These are phyloP conservation scores for Vinca major DNA, from an alignment of 305 asterid species.

Conservation along the genomic window DNA sequence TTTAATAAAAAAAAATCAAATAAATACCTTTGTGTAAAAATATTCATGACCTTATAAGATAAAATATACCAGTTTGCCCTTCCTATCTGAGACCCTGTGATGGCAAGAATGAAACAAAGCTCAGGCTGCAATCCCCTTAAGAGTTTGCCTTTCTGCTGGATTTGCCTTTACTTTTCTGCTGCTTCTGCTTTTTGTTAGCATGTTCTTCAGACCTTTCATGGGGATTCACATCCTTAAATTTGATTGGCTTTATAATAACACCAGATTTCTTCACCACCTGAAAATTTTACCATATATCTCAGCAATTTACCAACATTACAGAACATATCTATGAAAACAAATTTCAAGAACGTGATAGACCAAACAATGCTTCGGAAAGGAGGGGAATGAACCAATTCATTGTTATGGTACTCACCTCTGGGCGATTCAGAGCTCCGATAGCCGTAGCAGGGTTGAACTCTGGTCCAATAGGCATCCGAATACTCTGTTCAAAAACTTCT, in stretches of 20 bases:
- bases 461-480: conserved; percentile 92
- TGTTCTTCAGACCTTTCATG: conserved; percentile 30
- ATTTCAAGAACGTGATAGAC: not conserved
- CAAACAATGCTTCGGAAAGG: conserved; percentile 6
- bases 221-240: too few relatives aligned
- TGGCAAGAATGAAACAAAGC: too few relatives aligned
- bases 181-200: conserved; percentile 12
- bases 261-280: conserved; percentile 88
- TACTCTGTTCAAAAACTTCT: conserved; percentile 72
- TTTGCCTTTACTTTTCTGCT: conserved; percentile 31
- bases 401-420: conserved; percentile 43
- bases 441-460: conserved; percentile 72
- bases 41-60: too few relatives aligned
- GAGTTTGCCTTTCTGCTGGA: conserved; percentile 24
- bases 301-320: not conserved
- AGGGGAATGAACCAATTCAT: not conserved
- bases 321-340: not conserved
- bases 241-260: conserved; percentile 60
- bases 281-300: not conserved
- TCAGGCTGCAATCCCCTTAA: too few relatives aligned
- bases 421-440: conserved; percentile 73
- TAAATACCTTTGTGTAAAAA: too few relatives aligned
- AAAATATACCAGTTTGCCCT: too few relatives aligned
- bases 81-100: too few relatives aligned
- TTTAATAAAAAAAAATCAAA: too few relatives aligned